Evolutionary conservation across 2,329 filamentous ascomycete species (phyloP).

Genomic region (Exserohilum turcica): DNA sequence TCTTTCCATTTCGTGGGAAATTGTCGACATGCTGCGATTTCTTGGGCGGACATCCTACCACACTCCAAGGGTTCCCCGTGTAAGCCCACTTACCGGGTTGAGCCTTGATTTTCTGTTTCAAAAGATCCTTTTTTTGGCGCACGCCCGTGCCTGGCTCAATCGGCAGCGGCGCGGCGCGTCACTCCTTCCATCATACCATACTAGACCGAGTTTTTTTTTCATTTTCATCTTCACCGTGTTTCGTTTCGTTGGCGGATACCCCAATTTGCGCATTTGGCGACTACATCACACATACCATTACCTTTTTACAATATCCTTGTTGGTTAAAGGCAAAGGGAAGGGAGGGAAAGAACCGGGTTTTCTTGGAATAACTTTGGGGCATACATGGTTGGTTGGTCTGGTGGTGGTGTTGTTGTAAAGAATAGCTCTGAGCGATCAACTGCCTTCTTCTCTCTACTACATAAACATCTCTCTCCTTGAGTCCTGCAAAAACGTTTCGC

Average conservation of each 20-base stretch:
- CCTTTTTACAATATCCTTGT: conserved; percentile 20
- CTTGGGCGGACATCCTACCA: conserved; percentile 1
- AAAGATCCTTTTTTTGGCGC: conserved; percentile 17
- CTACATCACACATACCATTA: conserved; percentile 22
- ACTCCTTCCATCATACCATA: conserved; percentile 35
- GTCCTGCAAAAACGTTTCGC: conserved; percentile 1
- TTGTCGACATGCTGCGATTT: conserved; percentile 16
- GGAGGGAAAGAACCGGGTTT: conserved; percentile 8
- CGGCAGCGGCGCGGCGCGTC: conserved; percentile 18
- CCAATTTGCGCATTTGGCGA: conserved; percentile 44
- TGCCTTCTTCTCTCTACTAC: conserved; percentile 2
- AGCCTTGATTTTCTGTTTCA: conserved; percentile 20
- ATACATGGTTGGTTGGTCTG: conserved; percentile 10
- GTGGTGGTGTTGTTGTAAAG: conserved; percentile 15
- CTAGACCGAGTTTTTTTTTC: conserved; percentile 36
- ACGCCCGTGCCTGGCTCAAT: conserved; percentile 20
- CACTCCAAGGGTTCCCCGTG: conserved; percentile 8
- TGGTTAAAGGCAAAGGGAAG: conserved; percentile 19
- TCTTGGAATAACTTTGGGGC: conserved; percentile 16
- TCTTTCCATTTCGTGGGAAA: conserved; percentile 23
- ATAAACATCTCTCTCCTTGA: conserved; percentile 5
- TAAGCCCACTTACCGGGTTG: conserved; percentile 13
- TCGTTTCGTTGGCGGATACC: conserved; percentile 43
- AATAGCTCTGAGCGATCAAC: conserved; percentile 27
- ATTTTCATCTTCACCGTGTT: conserved; percentile 31